Conservation (phyloP, 2,329 filamentous ascomycete species). For the Botryosphaeria dothidea region DNA sequence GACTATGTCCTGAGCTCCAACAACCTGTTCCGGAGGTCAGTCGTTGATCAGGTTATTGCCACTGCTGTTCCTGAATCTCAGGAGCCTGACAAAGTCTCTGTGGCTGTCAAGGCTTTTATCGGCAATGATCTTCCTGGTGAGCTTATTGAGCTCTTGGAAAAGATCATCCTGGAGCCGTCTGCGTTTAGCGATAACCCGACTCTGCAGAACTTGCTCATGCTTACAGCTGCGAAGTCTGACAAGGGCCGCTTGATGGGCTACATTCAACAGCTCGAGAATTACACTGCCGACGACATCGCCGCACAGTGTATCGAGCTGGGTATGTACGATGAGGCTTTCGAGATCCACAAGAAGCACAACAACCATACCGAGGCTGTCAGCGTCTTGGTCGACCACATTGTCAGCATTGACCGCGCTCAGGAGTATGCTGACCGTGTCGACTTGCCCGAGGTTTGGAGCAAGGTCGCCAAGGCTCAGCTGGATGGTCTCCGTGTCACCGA, state of each 20-base stretch:
- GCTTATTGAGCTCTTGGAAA: conserved; percentile 95
- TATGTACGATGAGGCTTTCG: conserved; percentile 93
- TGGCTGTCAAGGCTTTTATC: conserved; percentile 92
- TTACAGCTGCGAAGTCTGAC: conserved; percentile 95
- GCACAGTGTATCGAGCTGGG: conserved; percentile 92
- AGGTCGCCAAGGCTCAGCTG: conserved; percentile 95
- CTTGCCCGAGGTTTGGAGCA: conserved; percentile 94
- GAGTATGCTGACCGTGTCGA: conserved; percentile 95
- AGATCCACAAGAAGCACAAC: conserved; percentile 97
- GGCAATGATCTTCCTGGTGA: conserved; percentile 88
- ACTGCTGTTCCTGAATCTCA: conserved; percentile 91
- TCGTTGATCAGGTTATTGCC: conserved; percentile 94
- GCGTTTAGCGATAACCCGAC: conserved; percentile 97
- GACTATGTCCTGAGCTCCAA: conserved; percentile 91
- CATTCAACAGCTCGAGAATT: conserved; percentile 86
- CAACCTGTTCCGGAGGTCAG: conserved; percentile 89
- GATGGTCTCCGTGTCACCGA: conserved; percentile 92
- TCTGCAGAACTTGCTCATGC: conserved; percentile 92
- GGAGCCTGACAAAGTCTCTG: conserved; percentile 90
- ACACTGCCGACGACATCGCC: conserved; percentile 90
- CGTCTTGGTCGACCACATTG: conserved; percentile 92
- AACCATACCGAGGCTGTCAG: conserved; percentile 85
- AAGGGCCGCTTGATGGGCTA: conserved; percentile 95
- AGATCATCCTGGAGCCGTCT: conserved; percentile 99
- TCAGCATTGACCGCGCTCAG: conserved; percentile 96